Evolutionary conservation across 2,329 filamentous ascomycete species (phyloP).

Genomic region (Nannizziopsis barbatae): DNA sequence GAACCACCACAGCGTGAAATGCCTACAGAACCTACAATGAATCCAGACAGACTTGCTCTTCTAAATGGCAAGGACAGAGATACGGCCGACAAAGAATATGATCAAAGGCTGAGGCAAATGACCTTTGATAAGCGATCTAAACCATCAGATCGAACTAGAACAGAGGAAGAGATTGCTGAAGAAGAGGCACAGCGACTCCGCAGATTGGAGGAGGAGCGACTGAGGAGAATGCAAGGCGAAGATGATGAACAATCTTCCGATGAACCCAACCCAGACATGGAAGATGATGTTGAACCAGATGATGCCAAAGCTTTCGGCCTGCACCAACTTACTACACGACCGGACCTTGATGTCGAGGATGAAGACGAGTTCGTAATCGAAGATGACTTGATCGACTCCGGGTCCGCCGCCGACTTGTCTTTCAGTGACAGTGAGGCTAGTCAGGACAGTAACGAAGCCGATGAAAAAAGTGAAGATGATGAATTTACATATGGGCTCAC

Average conservation of each 20-base stretch:
- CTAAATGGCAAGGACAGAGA: conserved; percentile 51
- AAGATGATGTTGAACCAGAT: conserved; percentile 39
- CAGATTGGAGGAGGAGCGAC: conserved; percentile 69
- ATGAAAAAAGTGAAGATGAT: conserved; percentile 47
- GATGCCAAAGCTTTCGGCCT: conserved; percentile 53
- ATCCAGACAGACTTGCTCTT: conserved; percentile 52
- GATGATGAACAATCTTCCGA: conserved; percentile 44
- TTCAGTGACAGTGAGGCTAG: conserved; percentile 29
- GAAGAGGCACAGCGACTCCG: conserved; percentile 67
- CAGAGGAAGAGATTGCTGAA: conserved; percentile 69
- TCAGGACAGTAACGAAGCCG: conserved; percentile 47
- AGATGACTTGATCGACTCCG: conserved; percentile 74
- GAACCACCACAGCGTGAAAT: conserved; percentile 40
- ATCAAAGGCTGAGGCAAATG: conserved; percentile 68
- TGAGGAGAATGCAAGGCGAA: conserved; percentile 79
- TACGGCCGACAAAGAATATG: conserved; percentile 75
- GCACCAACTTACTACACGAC: conserved; percentile 39
- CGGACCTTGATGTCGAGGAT: conserved; percentile 63
- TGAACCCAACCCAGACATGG: conserved; percentile 30
- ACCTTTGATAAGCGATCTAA: conserved; percentile 73
- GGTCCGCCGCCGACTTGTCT: conserved; percentile 45
- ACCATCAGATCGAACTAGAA: conserved; percentile 80
- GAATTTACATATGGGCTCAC: conserved; percentile 63
- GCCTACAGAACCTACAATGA: conserved; percentile 40
- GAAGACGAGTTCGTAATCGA: conserved; percentile 92